phyloP scores from a whole-genome alignment of 805 yeast genomes.

The Candida hungchunana region DNA sequence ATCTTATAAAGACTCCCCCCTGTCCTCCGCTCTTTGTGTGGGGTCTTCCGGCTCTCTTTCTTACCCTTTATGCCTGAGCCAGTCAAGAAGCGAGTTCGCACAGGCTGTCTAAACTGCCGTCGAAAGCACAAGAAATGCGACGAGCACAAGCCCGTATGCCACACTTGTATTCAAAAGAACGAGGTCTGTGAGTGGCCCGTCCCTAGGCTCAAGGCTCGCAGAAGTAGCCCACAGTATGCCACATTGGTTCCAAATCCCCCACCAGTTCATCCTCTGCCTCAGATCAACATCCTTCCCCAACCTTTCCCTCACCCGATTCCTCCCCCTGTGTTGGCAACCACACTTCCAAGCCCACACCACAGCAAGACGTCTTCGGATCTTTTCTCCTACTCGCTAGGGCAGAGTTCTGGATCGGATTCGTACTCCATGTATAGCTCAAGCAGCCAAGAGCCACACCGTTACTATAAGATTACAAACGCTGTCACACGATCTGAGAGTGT shows the following conservation, averaged over 20 bases:
- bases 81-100: constrained; percentile 37
- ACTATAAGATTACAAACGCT: neutral
- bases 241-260: too few species aligned
- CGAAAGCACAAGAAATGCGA: constrained; percentile 64
- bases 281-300: too few species aligned
- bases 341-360: neutral
- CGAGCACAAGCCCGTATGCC: constrained; percentile 37
- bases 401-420: too few species aligned
- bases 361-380: constrained; percentile 5
- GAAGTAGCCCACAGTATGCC: too few species aligned
- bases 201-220: constrained; percentile 35
- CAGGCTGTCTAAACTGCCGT: constrained; percentile 60
- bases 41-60: too few species aligned
- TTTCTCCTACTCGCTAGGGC: constrained; percentile 6
- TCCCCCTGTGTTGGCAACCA: neutral
- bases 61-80: too few species aligned
- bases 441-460: too few species aligned
- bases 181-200: constrained; percentile 29
- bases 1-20: too few species aligned
- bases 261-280: too few species aligned
- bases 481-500: neutral
- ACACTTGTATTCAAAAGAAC: constrained; percentile 9
- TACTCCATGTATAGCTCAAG: too few species aligned
- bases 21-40: too few species aligned
- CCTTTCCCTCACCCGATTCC: neutral